Conservation (phyloP, 2,329 filamentous ascomycete species). For the Penicillium sumatraense region DNA sequence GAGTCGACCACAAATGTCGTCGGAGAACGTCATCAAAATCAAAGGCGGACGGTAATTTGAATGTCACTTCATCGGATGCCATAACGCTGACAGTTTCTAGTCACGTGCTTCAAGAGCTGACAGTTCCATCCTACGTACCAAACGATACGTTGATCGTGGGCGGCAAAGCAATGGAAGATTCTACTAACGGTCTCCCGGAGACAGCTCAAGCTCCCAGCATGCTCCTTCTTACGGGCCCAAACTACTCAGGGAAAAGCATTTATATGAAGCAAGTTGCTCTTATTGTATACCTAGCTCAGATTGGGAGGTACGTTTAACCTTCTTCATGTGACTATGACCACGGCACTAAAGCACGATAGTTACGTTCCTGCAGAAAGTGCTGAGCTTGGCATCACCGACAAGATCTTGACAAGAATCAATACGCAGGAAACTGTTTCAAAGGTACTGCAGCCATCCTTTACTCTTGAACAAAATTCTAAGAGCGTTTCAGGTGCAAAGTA, state of each 20-base stretch:
- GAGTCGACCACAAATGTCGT: constrained; percentile 69
- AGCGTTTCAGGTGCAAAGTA: constrained; percentile 58
- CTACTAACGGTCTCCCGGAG: not conserved
- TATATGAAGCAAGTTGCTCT: constrained; percentile 93
- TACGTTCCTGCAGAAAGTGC: constrained; percentile 83
- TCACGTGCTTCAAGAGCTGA: constrained; percentile 84
- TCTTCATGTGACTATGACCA: not conserved
- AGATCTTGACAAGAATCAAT: constrained; percentile 83
- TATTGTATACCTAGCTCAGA: constrained; percentile 89
- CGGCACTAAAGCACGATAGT: constrained; percentile 49
- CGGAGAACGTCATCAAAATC: constrained; percentile 73
- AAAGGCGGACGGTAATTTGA: constrained; percentile 67
- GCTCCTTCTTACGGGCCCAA: constrained; percentile 86
- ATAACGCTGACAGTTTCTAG: constrained; percentile 38
- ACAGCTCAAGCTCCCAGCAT: constrained; percentile 61
- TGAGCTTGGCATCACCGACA: constrained; percentile 84
- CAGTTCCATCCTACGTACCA: constrained; percentile 77
- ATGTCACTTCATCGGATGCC: not conserved
- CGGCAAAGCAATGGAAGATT: constrained; percentile 44
- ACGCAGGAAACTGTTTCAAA: constrained; percentile 71
- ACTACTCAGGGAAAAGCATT: constrained; percentile 95
- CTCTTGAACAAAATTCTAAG: not conserved
- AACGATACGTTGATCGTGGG: constrained; percentile 77
- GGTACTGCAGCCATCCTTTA: constrained; percentile 28
- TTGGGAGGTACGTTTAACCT: constrained; percentile 60